Base-by-base conservation (phyloP, 2,329 filamentous ascomycete species). In the Xylaria sp. region DNA sequence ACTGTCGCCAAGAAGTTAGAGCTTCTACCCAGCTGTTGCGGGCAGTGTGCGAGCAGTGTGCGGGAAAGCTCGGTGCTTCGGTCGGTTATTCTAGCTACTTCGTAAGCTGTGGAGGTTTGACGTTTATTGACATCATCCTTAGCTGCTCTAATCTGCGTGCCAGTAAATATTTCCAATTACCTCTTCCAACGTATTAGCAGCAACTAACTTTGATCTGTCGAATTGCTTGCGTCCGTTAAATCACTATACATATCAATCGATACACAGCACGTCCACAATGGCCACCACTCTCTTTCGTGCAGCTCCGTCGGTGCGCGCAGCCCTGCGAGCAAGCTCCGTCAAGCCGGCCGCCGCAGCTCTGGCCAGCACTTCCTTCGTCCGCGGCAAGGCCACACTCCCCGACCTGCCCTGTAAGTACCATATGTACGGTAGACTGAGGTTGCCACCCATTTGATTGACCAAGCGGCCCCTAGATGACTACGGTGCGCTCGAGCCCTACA, bases 301-400 rank as follows among this genome's bases (percentile, higher is more conserved):
- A 74, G 87, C 88, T 72, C 87, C 89, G 75, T 85, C 90, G 76
- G 82, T 86, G 72, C 92, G 93, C 81, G 88, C 91, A 73, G 91
- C 91, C 77, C 86, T 95, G 71, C 89, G 92, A 77, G 88, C 91
- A 74, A 84, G 87, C 77, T 88, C 89, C 78, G 41, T 57, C 61
- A 89, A 88, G 80, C 86, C 87, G 72, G 82, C 86, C 66, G 79
- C 81, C 77, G 87, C 89, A 76, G 88, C 90, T 78, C 84, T 92
- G 78, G 89, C 91, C 73, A 89, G 89, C 81, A 91, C 91, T 76
- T 92, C 88, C 80, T 97, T 97, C 78, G 87, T 91, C 76, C 91
- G 94, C 78, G 90, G 89, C 84, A 98, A 98, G 87, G 95, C 93
- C 62, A 97, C 94, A 51, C 91, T 99, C 51, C 96, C 96, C 73